These are phyloP conservation scores for Candida tallmaniae DNA, from an alignment of 805 yeast species.

Conservation along the genomic window DNA sequence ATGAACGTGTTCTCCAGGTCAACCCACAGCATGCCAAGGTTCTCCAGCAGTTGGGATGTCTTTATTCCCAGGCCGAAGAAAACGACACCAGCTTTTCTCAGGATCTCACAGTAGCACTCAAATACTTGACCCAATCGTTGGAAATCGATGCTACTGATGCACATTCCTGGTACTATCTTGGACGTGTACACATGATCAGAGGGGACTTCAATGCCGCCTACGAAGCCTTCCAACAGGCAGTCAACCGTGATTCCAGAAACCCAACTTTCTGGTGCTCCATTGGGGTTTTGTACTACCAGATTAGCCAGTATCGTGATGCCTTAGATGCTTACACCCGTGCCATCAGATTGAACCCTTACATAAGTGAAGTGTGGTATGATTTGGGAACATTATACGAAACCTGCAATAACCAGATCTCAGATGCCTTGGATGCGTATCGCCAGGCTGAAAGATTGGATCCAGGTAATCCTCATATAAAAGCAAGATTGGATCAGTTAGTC, in stretches of 20 bases:
- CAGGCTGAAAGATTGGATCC: constrained; percentile 97
- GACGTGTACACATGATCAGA: constrained; percentile 94
- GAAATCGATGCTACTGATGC: constrained; percentile 91
- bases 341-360: constrained; percentile 90
- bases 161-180: constrained; percentile 95
- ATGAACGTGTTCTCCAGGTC: constrained; percentile 83
- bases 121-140: constrained; percentile 77
- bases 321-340: constrained; percentile 97
- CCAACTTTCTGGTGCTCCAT: constrained; percentile 98
- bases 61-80: constrained; percentile 65
- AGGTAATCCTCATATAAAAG: constrained; percentile 88
- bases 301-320: constrained; percentile 94
- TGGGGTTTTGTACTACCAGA: constrained; percentile 95
- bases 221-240: constrained; percentile 98
- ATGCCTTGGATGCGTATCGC: constrained; percentile 94
- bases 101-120: constrained; percentile 79
- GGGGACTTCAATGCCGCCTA: constrained; percentile 94
- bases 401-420: constrained; percentile 91
- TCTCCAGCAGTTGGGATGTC: constrained; percentile 91
- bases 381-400: constrained; percentile 95
- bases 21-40: constrained; percentile 96
- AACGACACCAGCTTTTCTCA: constrained; percentile 29
- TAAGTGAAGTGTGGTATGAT: constrained; percentile 98
- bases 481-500: constrained; percentile 80
- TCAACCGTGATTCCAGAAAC: constrained; percentile 91